These are phyloP conservation scores for Trametes versicolor DNA, from an alignment of 1,284 basidiomycete species.

Conservation along the genomic window DNA sequence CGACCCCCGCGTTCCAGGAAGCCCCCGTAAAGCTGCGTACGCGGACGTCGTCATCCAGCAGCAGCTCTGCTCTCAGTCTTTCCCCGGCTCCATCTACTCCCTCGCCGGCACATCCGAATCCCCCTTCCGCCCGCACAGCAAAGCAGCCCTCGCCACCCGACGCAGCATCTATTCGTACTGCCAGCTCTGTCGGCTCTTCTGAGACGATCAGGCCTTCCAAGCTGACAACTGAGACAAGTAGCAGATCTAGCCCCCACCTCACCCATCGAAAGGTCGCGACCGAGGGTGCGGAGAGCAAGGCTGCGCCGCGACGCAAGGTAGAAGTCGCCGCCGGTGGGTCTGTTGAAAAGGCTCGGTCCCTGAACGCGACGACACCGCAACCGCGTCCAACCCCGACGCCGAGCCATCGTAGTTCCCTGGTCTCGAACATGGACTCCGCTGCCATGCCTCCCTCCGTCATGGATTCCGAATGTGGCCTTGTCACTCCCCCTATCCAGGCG, in stretches of 20 bases:
- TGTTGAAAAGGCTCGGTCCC: neutral
- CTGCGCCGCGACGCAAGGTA: neutral
- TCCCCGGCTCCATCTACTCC: neutral
- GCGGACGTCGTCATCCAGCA: neutral
- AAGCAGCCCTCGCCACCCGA: neutral
- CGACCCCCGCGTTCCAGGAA: neutral
- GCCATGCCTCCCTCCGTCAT: neutral
- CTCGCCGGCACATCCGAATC: neutral
- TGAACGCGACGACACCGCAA: neutral
- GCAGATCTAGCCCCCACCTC: too few species aligned
- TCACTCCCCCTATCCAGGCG: neutral
- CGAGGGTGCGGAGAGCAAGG: too few species aligned
- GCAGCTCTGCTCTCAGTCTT: neutral
- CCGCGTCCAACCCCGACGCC: too few species aligned
- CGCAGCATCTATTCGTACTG: neutral
- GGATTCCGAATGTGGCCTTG: neutral
- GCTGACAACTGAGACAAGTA: too few species aligned
- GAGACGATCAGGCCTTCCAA: too few species aligned
- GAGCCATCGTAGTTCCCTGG: too few species aligned
- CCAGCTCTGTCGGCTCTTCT: too few species aligned
- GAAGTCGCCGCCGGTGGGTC: neutral
- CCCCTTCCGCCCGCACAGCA: neutral
- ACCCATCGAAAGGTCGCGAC: too few species aligned
- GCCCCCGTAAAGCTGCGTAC: neutral
- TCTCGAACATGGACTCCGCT: neutral